Base-by-base conservation (phyloP, 108 stramenopile species). In the Cyclotella sp. region DNA sequence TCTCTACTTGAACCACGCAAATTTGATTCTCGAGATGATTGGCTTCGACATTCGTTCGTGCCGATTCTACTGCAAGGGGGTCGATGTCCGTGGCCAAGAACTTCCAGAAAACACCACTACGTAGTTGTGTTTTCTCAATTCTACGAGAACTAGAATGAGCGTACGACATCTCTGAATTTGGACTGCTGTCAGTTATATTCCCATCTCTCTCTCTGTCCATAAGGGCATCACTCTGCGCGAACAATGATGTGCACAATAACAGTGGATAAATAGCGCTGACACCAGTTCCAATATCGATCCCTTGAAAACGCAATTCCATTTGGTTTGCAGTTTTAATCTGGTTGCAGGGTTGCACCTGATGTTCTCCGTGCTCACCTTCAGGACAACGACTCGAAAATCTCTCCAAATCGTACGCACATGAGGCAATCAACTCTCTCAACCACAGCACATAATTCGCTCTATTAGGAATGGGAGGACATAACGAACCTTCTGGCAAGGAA, bases 391-490 rank as follows among this genome's bases (percentile, higher is more conserved):
- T 59, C 18, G 43, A 5, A 74, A 84, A 72, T 72, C 55, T 61
- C 51, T 62, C 40, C 57, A 59, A 71, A 41, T 68, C 52, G 12
- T 65, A 12, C 14, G 27, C 22, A 30, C 68, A 58, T 1, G 39
- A 29, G 15, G 49, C 28, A 44, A 97, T 61, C 42, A 98, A 79
- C 28, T 90, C 76, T 58, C 79, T 74, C 47, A 98, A 77, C 96
- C 96, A 98, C 60, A 84, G 86, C 19, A 96, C 69, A 70, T 96
- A 96, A 72, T 95, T 96, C 66, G 91, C 92, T 29, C 97, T 85
- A 74, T 98, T 97, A 16, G 97, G 96, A 21, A 98, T 83, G 16
- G 97, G 97, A 29, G 97, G 97, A 72, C 93, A 95, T 34, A 98
- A 72, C 26, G 84, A 80, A 22, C 91, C 89, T 19, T 69, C 77